phyloP scores from a whole-genome alignment of 352 stramenopile species.

The Globisporangium megalacanthum region DNA sequence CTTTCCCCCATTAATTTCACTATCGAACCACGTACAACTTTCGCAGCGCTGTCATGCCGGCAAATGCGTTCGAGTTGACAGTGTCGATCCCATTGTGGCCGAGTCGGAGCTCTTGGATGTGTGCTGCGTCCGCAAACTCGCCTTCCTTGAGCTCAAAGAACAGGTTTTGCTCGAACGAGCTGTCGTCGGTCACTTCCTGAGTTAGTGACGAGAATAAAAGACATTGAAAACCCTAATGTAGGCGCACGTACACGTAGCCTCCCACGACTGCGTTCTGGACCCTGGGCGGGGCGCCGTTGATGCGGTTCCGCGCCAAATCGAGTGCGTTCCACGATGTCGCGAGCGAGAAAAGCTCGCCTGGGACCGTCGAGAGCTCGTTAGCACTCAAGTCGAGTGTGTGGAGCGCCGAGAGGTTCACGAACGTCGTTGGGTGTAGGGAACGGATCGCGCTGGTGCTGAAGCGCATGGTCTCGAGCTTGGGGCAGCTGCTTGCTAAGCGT shows the following conservation, averaged over 20 bases:
- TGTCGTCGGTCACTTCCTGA: conserved; percentile 9
- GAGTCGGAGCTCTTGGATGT: conserved; percentile 45
- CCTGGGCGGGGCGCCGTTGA: conserved; percentile 29
- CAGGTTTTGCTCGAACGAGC: conserved; percentile 57
- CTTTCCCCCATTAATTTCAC: not conserved
- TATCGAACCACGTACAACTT: conserved; percentile 34
- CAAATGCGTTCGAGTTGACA: conserved; percentile 42
- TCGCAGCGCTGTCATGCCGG: conserved; percentile 41
- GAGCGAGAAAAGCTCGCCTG: conserved; percentile 29
- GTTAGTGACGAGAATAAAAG: not conserved
- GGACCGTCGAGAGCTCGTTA: conserved; percentile 42
- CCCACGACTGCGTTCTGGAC: conserved; percentile 31
- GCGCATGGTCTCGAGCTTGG: conserved; percentile 24
- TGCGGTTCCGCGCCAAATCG: conserved; percentile 46
- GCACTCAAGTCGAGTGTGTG: conserved; percentile 52
- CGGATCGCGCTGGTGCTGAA: conserved; percentile 39
- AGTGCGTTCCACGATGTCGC: conserved; percentile 49
- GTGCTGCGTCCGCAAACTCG: conserved; percentile 34
- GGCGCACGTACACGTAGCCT: conserved; percentile 47
- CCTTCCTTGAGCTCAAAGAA: conserved; percentile 47
- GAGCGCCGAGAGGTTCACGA: conserved; percentile 38
- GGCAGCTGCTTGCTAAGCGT: conserved; percentile 29
- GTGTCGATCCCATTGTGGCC: conserved; percentile 61
- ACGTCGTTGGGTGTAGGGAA: conserved; percentile 26
- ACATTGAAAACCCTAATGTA: not conserved